phyloP scores from a whole-genome alignment of 2,329 filamentous ascomycete genomes.

The Phoma sp. region DNA sequence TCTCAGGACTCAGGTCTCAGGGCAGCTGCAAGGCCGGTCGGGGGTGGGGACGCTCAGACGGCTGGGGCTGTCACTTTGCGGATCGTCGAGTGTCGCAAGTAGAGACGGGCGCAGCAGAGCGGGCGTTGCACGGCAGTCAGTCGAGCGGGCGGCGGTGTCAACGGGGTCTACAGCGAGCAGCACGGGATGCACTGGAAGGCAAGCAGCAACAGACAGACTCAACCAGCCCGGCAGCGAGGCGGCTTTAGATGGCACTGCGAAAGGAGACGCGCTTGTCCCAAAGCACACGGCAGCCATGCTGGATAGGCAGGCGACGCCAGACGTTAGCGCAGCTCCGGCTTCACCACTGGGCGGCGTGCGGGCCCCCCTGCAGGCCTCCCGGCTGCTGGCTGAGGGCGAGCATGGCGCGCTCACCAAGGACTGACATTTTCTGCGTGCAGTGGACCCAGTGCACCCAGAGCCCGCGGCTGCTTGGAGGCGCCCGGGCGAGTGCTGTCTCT shows the following conservation, averaged over 20 bases:
- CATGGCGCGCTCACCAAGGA: background rate
- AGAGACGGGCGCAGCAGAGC: slow-evolving; percentile 31
- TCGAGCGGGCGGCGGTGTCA: too few species aligned
- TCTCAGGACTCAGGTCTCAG: too few species aligned
- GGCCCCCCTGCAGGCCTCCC: slow-evolving; percentile 28
- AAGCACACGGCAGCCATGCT: slow-evolving; percentile 17
- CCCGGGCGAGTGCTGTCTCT: too few species aligned
- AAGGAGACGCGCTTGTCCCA: slow-evolving; percentile 25
- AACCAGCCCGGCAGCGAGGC: slow-evolving; percentile 4
- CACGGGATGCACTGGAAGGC: background rate
- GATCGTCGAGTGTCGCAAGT: slow-evolving; percentile 31
- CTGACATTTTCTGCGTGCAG: background rate
- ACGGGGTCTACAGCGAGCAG: background rate
- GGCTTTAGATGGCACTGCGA: slow-evolving; percentile 22
- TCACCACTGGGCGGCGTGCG: slow-evolving; percentile 16
- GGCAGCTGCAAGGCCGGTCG: slow-evolving; percentile 39
- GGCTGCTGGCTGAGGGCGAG: slow-evolving; percentile 19
- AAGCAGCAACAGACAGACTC: background rate
- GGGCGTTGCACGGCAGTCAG: slow-evolving; percentile 36
- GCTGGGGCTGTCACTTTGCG: slow-evolving; percentile 25
- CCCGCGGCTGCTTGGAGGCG: background rate
- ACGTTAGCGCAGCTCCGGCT: slow-evolving; percentile 13
- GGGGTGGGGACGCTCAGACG: slow-evolving; percentile 31
- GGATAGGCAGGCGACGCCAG: slow-evolving; percentile 29
- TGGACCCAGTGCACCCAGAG: background rate